Base-by-base conservation (phyloP, 768 basidiomycete species). In the Termitomyces sp. region DNA sequence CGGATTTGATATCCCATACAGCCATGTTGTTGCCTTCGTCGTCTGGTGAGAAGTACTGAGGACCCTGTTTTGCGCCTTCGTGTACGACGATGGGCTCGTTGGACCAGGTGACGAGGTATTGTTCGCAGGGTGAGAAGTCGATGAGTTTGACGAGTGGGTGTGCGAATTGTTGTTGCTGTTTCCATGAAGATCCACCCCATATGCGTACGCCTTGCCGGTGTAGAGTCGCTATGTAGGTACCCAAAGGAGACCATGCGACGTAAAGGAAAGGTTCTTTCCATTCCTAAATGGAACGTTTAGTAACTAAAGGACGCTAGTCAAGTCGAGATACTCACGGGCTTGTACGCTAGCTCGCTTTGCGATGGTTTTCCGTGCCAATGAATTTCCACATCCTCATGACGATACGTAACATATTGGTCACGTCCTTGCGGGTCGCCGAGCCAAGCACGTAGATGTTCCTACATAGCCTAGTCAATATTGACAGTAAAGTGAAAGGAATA, bases 391-490 rank as follows among this genome's bases (percentile, higher is more conserved):
- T 96, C 91, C 68, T 96, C 92, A 51, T 92, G 93, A 42, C 93
- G 87, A 74, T 96, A 95, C 42, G 93, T 95, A 59, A 93, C 89
- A 78, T 94, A 94, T 72, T 99, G 97, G 74, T 99, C 97, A 63
- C 96, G 90, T 39, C 95, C 94, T 74, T 89, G 88, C 24, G 86
- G 80, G 75, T 99, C 97, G 28, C 88, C 92, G 57, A 98, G 83
- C 96, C 96, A 99, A 56, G 92, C 91, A 51, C 93, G 86, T 63
- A 98, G 83, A 77, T 99, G 96, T 73, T 98, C 97, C 94, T 98
- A 66, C 20, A 61, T 60, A 60, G 61, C 36, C 35, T 55, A 55
- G 42, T 63, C 22, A 57, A 46, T 24, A 53, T 40, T 2, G 16
- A 28, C 20, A 38, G 4, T 44, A 33, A 7, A 15, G 0, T 33